Base-by-base conservation (phyloP, 768 basidiomycete species). In the Rhodotorula graminis region DNA sequence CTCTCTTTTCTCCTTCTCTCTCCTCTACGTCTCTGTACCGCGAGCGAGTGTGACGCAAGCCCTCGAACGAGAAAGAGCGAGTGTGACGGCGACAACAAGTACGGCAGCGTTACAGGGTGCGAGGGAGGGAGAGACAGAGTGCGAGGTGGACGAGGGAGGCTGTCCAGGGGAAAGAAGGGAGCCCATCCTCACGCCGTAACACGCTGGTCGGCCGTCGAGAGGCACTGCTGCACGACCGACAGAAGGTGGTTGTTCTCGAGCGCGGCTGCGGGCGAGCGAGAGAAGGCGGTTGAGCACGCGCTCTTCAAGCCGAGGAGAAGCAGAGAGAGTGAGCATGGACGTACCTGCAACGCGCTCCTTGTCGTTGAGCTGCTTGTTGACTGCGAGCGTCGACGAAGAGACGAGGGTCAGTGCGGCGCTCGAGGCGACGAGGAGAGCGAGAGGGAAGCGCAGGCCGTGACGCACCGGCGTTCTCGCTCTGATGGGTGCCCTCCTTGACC, bases 321-420 rank as follows among this genome's bases (percentile, higher is more conserved):
- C 19, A n/a, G 4, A 16, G 27, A 3, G 18, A 33, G 25, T 23
- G 15, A 9, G 37, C 4, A 53, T n/a, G n/a, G 63, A 21, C 53
- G 23, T 15, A 73, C 76, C 76, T 37, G 93, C 93, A 3, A 98
- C 96, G 53, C 96, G 86, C 82, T 99, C 96, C 82, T 99, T 99
- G 83, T 99, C 96, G 78, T 99, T 99, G 47, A 99, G 84, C 79
- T 99, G 96, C 80, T 97, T 97, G 82, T 98, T 99, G 19, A 99
- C 96, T 95, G 74, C 61, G 37, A 14, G 21, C 18, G 27, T 18
- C 27, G 21, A 37, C 37, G 9, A 37, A 9, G 37, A 2, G 25
- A 6, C 15, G 33, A 67, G 31, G 3, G 25, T 40, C 58, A 60
- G 58, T 21, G 9, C 10, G 18, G 25, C 27, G 12, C 27, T 3